A percentile compares a stretch with the other conserved stretches of the same genome.
phyloP scores from a whole-genome alignment of 768 basidiomycete species.

The Termitomyces sp. region DNA sequence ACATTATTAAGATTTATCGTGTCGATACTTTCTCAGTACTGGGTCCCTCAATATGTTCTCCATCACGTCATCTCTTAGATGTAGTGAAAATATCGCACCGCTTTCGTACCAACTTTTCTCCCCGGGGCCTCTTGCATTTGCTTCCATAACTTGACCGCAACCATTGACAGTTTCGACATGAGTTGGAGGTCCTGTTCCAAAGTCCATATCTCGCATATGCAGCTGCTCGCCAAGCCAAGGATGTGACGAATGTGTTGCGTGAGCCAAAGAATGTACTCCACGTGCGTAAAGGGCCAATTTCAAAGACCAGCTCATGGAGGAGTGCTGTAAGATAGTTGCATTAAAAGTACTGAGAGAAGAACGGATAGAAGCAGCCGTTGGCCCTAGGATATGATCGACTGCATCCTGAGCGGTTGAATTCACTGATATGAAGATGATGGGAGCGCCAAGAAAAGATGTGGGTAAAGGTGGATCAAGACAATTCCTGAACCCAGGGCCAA shows the following conservation, averaged over 20 bases:
- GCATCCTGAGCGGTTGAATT: constrained; percentile 10
- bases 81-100: constrained; percentile 18
- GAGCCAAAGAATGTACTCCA: constrained; percentile 30
- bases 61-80: constrained; percentile 18
- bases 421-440: constrained; percentile 22
- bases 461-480: constrained; percentile 18
- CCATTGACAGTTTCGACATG: constrained; percentile 28
- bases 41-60: constrained; percentile 19
- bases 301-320: constrained; percentile 27
- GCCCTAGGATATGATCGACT: constrained; percentile 6
- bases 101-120: constrained; percentile 17
- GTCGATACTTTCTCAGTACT: constrained; percentile 15
- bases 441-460: constrained; percentile 25
- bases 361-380: constrained; percentile 23
- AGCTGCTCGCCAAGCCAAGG: constrained; percentile 23
- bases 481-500: constrained; percentile 23
- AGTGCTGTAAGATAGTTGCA: constrained; percentile 20
- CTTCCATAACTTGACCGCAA: constrained; percentile 25
- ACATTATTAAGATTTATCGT: not conserved
- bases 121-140: not conserved
- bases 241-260: constrained; percentile 25
- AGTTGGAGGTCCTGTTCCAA: constrained; percentile 21
- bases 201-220: constrained; percentile 27
- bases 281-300: constrained; percentile 21
- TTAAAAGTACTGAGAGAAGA: constrained; percentile 18